These are phyloP conservation scores for Metarhizium rileyi DNA, from an alignment of 2,329 filamentous ascomycete species.

Conservation along the genomic window DNA sequence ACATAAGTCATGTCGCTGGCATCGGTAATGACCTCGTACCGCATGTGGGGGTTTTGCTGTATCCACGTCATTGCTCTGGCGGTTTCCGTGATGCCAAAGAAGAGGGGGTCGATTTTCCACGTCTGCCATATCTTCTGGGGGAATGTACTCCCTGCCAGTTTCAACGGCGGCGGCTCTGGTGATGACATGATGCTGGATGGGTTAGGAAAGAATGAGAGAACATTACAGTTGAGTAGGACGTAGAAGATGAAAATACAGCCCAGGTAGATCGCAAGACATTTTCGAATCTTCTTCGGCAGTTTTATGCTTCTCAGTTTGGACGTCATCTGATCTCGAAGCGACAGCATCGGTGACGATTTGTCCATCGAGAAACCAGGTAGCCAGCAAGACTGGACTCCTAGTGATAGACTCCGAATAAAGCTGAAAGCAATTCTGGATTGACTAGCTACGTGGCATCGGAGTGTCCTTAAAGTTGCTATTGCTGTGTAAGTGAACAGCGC, in stretches of 20 bases:
- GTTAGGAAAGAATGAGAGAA: neutral
- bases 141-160: constrained; percentile 30
- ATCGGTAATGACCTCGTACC: constrained; percentile 63
- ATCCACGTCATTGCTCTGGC: constrained; percentile 54
- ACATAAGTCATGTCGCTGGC: constrained; percentile 58
- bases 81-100: constrained; percentile 55
- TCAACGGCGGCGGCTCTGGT: constrained; percentile 7
- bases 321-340: constrained; percentile 5
- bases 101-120: constrained; percentile 61
- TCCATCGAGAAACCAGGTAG: constrained; percentile 4
- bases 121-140: constrained; percentile 68
- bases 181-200: constrained; percentile 10
- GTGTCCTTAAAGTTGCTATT: no score
- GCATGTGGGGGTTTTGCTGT: constrained; percentile 52
- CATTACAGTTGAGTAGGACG: constrained; percentile 35
- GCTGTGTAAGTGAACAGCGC: no score
- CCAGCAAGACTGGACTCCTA: neutral
- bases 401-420: neutral
- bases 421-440: neutral
- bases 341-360: constrained; percentile 19
- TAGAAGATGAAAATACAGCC: constrained; percentile 33
- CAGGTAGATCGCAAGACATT: constrained; percentile 36
- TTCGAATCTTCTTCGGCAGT: constrained; percentile 38
- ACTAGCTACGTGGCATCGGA: neutral
- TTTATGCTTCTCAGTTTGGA: constrained; percentile 22